Conservation (phyloP, 139 green algal genomes). For the Chlamydomonas eustigma region DNA sequence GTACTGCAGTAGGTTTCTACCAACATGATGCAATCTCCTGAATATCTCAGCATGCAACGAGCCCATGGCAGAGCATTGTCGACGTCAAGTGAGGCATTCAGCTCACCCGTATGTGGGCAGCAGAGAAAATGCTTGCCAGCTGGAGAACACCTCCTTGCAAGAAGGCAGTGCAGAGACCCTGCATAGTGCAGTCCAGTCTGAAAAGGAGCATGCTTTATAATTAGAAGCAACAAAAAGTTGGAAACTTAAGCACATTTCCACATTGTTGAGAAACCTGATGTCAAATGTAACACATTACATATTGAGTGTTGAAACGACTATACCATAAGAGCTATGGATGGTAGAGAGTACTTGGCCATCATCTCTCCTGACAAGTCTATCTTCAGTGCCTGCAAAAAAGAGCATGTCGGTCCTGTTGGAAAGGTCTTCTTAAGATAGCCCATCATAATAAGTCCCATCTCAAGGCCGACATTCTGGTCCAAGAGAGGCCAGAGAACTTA, state of each 20-base stretch:
- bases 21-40: too few relatives aligned
- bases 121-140: conserved; percentile 42
- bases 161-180: conserved; percentile 1
- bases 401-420: not conserved
- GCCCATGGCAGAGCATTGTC: too few relatives aligned
- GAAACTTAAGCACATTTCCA: not conserved
- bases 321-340: conserved; percentile 41
- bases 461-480: not conserved
- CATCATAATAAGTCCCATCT: not conserved
- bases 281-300: not conserved
- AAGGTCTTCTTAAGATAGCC: too few relatives aligned
- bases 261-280: not conserved
- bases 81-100: too few relatives aligned
- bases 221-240: not conserved
- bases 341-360: conserved; percentile 40
- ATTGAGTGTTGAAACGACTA: not conserved
- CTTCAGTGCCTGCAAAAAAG: conserved; percentile 22
- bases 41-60: too few relatives aligned
- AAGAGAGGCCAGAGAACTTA: too few relatives aligned
- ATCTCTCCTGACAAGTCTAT: conserved; percentile 28
- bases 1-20: too few relatives aligned
- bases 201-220: not conserved
- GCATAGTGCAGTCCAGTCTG: not conserved
- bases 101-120: conserved; percentile 37
- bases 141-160: conserved; percentile 15